Base-by-base conservation (phyloP, 257 asterid genomes). In the Gardenia jasminoides region DNA sequence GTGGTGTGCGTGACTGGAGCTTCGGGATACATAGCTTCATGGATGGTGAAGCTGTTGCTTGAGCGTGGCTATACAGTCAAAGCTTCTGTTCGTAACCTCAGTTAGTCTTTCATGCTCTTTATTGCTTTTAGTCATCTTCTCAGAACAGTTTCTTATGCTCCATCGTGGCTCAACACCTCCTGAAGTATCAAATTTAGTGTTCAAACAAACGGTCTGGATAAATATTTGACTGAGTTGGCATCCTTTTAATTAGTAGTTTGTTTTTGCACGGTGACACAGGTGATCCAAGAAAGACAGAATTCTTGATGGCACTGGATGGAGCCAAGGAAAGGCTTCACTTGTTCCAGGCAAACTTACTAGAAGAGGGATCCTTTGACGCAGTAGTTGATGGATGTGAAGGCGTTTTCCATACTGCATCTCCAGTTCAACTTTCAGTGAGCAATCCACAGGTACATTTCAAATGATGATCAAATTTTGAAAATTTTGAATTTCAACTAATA, bases 401-500 rank as follows among this genome's bases (percentile, higher is more conserved):
- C 0, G 92, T 89, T 47, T 91, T 91, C 61, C 96, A 91, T 80
- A 80, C 87, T 8, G 91, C 93, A 26, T 85, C 96, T 4, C 93
- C 92, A 2, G 89, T 89, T 77, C 56, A 11, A 48, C 56, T 48
- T 12, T 48, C 56, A 48, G 56, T 12, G 19, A 48, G 56, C 56
- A 48, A 48, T 48, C 56, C 19, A 12, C 56, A 48, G 56, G 56
- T 48, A 48, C 20, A 12, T 48, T 48, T 11, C 41, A 36, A 36
- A 36, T 36, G 41, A 36, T 36, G 41, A 36, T 36, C 41, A 0
- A 36, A 0, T 36, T 36, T 36, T 36, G 41, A 36, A 36, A 36
- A 36, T 2, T 36, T 36, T 36, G 41, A 36, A 36, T 36, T 36
- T 36, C 5, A 36, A 36, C 41, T 36, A 36, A 36, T 36, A 36